Evolutionary conservation across 225 moss, liverwort and hornwort genomes (phyloP).

Genomic region (Marchantia polymorpha): DNA sequence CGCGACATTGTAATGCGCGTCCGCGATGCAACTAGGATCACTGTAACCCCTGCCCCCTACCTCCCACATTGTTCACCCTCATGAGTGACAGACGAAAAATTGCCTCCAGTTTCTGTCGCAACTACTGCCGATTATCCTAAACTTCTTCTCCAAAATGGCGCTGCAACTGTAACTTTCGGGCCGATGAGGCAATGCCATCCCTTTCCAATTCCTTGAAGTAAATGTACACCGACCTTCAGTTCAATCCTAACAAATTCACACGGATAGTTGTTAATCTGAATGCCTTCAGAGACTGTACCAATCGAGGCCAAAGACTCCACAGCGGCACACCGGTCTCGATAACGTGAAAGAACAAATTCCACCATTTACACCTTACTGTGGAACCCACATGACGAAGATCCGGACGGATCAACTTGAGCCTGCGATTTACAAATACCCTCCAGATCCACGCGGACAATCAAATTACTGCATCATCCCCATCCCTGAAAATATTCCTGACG

Average conservation of each 20-base stretch:
- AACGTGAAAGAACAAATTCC: background rate
- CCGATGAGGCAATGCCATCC: slow-evolving; percentile 33
- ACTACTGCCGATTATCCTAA: slow-evolving; percentile 12
- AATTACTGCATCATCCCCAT: background rate
- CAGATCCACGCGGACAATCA: slow-evolving; percentile 8
- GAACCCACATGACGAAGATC: background rate
- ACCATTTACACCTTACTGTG: background rate
- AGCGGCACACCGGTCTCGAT: slow-evolving; percentile 4
- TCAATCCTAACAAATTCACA: background rate
- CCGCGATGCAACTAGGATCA: slow-evolving; percentile 29
- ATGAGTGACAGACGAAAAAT: slow-evolving; percentile 21
- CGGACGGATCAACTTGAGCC: slow-evolving; percentile 1
- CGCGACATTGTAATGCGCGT: slow-evolving; percentile 53
- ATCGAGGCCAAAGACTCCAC: background rate
- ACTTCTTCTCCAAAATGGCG: slow-evolving; percentile 18
- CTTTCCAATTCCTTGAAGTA: slow-evolving; percentile 13
- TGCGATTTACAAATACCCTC: background rate
- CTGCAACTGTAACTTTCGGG: slow-evolving; percentile 3
- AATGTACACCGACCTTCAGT: slow-evolving; percentile 10
- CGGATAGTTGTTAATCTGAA: background rate
- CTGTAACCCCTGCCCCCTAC: slow-evolving; percentile 28
- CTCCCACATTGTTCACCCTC: slow-evolving; percentile 49
- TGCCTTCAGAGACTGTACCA: background rate
- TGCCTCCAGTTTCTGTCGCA: slow-evolving; percentile 22
- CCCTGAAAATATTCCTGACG: background rate